These are phyloP conservation scores for Thymus quinquecostatus DNA, from an alignment of 257 asterid genomes.

Conservation along the genomic window DNA sequence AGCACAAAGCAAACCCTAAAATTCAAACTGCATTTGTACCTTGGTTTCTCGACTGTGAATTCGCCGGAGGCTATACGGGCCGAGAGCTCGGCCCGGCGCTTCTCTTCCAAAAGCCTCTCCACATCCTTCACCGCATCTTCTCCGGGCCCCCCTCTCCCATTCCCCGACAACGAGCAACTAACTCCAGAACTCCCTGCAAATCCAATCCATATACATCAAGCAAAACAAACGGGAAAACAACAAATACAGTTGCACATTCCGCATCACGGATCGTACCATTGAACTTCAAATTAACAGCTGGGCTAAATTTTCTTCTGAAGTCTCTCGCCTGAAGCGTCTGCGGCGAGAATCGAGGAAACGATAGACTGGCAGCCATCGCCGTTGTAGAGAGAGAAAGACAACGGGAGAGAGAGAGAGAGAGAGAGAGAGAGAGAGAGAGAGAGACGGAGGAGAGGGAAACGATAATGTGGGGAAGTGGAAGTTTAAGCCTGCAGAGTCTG, in stretches of 20 bases:
- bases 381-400: conserved; percentile 28
- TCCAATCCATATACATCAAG: conserved; percentile 18
- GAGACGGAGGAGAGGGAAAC: conserved; percentile 7
- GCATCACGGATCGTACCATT: conserved; percentile 33
- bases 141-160: conserved; percentile 48
- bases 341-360: conserved; percentile 53
- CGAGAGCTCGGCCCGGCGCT: conserved; percentile 78
- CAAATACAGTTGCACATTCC: conserved; percentile 17
- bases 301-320: conserved; percentile 30
- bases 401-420: not conserved
- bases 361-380: conserved; percentile 63
- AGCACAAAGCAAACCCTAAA: conserved; percentile 9
- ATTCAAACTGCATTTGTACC: conserved; percentile 40
- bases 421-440: conserved; percentile 5
- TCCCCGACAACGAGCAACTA: conserved; percentile 56
- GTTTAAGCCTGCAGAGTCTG: conserved; percentile 18
- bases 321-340: conserved; percentile 37
- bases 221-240: not conserved
- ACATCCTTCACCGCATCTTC: conserved; percentile 57
- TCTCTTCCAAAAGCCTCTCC: conserved; percentile 65
- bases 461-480: conserved; percentile 34
- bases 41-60: conserved; percentile 71
- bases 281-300: conserved; percentile 37
- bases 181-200: conserved; percentile 55
- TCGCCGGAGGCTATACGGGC: conserved; percentile 87